A percentile compares a stretch with the other conserved stretches of the same genome.
Evolutionary conservation across 345 rosid species (phyloP).

Genomic region (Draba incana): DNA sequence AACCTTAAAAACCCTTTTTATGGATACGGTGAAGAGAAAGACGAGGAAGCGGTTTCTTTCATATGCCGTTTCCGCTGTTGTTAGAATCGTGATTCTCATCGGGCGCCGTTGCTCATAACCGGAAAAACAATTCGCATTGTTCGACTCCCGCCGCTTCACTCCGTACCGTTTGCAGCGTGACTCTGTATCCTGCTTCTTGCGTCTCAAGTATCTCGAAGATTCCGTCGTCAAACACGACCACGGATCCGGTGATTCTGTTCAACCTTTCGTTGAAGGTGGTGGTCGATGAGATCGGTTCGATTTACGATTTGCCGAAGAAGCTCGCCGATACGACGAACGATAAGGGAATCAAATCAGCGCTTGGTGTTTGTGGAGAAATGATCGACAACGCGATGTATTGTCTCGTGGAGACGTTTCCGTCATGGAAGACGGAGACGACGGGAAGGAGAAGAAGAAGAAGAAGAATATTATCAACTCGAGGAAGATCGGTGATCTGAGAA

Average conservation of each 20-base stretch:
- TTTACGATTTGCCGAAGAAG: constrained; percentile 43
- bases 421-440: constrained; percentile 42
- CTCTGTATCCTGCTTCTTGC: constrained; percentile 68
- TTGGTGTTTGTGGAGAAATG: constrained; percentile 56
- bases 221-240: constrained; percentile 47
- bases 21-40: constrained; percentile 38
- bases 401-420: constrained; percentile 59
- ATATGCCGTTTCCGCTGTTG: constrained; percentile 39
- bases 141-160: constrained; percentile 67
- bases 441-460: neutral
- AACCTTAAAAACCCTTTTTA: too few species aligned
- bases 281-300: constrained; percentile 44
- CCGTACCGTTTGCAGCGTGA: constrained; percentile 63
- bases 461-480: constrained; percentile 33
- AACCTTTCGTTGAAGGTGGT: constrained; percentile 58
- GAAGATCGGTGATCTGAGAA: constrained; percentile 60
- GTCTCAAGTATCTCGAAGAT: constrained; percentile 62
- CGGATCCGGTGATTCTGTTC: constrained; percentile 61
- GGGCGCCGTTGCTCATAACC: constrained; percentile 38
- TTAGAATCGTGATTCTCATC: constrained; percentile 44
- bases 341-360: constrained; percentile 42
- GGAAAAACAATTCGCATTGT: constrained; percentile 28
- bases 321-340: constrained; percentile 42
- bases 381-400: constrained; percentile 66
- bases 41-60: constrained; percentile 50